Percentiles rank a stretch among this genome's conserved stretches.
phyloP scores from a whole-genome alignment of 805 yeast genomes.

The Saccharomycopsis sp. region DNA sequence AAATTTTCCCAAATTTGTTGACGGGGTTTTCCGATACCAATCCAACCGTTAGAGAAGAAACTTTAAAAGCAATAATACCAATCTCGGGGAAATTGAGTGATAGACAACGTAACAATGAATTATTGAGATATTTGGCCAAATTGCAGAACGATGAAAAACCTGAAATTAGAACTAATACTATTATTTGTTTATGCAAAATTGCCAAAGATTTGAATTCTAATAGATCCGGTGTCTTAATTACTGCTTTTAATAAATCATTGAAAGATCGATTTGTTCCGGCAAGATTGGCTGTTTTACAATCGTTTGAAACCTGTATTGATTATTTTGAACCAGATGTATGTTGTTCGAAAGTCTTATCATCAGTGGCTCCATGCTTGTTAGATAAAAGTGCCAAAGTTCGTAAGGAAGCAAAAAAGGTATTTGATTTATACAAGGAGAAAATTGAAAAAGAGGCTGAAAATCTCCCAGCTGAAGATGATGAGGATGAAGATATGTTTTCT shows the following conservation, averaged over 20 bases:
- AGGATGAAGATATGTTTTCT: conserved; percentile 11
- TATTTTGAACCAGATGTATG: conserved; percentile 68
- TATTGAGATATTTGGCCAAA: conserved; percentile 73
- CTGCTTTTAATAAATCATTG: conserved; percentile 80
- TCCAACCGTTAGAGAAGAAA: conserved; percentile 69
- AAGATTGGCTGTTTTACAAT: conserved; percentile 67
- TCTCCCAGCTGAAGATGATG: conserved; percentile 26
- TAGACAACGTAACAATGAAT: conserved; percentile 80
- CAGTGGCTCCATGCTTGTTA: conserved; percentile 75
- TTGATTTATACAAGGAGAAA: conserved; percentile 53
- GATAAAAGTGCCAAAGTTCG: conserved; percentile 70
- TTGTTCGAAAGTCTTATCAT: conserved; percentile 74
- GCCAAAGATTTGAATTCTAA: conserved; percentile 48
- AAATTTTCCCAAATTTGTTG: conserved; percentile 59
- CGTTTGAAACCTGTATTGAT: conserved; percentile 58
- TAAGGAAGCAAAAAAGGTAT: conserved; percentile 59
- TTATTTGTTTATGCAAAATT: conserved; percentile 59
- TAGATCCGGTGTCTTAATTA: conserved; percentile 69
- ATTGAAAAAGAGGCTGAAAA: conserved; percentile 38
- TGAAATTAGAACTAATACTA: conserved; percentile 71
- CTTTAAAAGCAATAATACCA: conserved; percentile 54
- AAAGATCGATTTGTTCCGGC: conserved; percentile 75
- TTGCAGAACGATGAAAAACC: conserved; percentile 72
- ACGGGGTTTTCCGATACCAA: conserved; percentile 86
- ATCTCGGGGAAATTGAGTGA: conserved; percentile 62